Evolutionary conservation across 2,329 filamentous ascomycete genomes (phyloP).

Genomic region (Fusarium sarcochroum): DNA sequence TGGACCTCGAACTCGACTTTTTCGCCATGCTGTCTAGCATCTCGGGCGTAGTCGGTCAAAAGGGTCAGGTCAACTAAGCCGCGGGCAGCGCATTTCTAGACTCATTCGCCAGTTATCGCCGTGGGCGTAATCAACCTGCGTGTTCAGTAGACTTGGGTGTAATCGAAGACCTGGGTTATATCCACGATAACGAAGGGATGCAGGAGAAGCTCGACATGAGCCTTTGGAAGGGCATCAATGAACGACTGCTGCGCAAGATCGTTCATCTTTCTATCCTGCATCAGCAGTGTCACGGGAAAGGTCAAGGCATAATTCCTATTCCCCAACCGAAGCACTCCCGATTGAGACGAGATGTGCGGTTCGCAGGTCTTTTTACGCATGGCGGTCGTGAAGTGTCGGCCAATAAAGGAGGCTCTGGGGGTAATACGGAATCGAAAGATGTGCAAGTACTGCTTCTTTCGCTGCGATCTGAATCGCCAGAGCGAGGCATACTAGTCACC

Average conservation of each 20-base stretch:
- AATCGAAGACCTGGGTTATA: not conserved
- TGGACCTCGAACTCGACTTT: not conserved
- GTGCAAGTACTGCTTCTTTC: not conserved
- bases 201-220: not conserved
- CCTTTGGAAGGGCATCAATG: not conserved
- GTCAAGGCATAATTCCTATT: not conserved
- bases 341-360: not conserved
- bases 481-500: not conserved
- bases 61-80: not conserved
- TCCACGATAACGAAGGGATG: not conserved
- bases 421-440: not conserved
- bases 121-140: not conserved
- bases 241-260: not conserved
- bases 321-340: not conserved
- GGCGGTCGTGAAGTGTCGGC: not conserved
- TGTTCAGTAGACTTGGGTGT: not conserved
- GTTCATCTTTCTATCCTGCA: not conserved
- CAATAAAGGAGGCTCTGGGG: not conserved
- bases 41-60: not conserved
- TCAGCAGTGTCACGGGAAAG: not conserved
- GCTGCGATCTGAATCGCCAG: not conserved
- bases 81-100: not conserved
- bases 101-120: not conserved
- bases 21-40: not conserved
- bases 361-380: not conserved